Evolutionary conservation across 495 filamentous ascomycete genomes (phyloP).

Genomic region (Durotheca rogersii): DNA sequence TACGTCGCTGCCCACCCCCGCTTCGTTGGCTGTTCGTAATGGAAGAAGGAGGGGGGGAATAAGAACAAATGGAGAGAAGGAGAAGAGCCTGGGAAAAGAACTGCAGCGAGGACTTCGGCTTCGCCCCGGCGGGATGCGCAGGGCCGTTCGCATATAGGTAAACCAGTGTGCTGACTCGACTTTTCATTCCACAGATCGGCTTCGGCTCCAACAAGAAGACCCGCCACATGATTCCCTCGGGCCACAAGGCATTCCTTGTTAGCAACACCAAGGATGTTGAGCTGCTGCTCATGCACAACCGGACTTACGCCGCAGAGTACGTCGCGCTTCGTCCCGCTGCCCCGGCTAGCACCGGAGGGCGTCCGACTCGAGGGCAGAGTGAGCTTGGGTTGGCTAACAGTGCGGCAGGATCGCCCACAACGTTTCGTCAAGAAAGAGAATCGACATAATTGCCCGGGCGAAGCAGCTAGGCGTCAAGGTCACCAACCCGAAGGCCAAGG

Average conservation of each 20-base stretch:
- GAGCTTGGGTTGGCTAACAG: constrained; percentile 21
- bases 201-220: constrained; percentile 99
- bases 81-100: too few relatives aligned
- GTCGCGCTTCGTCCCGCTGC: constrained; percentile 37
- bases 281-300: constrained; percentile 99
- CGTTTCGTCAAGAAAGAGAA: constrained; percentile 96
- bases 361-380: background rate
- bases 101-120: too few relatives aligned
- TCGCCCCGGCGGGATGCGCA: too few relatives aligned
- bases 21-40: background rate
- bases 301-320: constrained; percentile 96
- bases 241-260: constrained; percentile 99
- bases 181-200: constrained; percentile 69
- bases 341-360: constrained; percentile 27
- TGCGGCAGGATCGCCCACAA: constrained; percentile 82
- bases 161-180: constrained; percentile 6
- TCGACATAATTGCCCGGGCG: constrained; percentile 92
- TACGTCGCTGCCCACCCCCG: constrained; percentile 55
- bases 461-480: constrained; percentile 99
- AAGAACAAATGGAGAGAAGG: too few relatives aligned
- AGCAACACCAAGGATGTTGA: constrained; percentile 93
- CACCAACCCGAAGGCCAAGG: constrained; percentile 97
- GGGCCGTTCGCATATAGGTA: background rate
- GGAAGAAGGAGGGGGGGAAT: constrained; percentile 1
- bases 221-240: constrained; percentile 95